These are phyloP conservation scores for Xylaria sp. DNA, from an alignment of 2,329 filamentous ascomycete species.

Conservation along the genomic window DNA sequence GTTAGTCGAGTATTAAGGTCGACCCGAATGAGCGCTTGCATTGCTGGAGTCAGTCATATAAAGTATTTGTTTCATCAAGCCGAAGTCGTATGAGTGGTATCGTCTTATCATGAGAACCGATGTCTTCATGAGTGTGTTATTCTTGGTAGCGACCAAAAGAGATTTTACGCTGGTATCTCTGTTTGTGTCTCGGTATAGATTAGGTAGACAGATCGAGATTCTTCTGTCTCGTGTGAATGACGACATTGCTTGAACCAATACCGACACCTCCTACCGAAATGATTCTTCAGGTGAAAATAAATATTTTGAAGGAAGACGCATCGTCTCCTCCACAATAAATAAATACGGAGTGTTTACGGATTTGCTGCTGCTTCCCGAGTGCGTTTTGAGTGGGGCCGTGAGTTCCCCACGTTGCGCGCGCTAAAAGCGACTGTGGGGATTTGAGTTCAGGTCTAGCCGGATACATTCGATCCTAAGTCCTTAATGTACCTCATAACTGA, in stretches of 20 bases:
- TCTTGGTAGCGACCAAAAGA: not conserved
- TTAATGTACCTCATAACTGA: no score
- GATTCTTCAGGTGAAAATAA: not conserved
- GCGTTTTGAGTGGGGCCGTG: no score
- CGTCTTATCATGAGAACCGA: not conserved
- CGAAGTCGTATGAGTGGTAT: not conserved
- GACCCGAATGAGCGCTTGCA: not conserved
- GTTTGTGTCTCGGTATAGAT: not conserved
- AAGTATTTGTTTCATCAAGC: not conserved
- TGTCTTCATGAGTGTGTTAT: not conserved
- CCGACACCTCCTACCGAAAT: not conserved
- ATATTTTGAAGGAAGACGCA: not conserved
- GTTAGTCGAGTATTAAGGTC: slow-evolving; percentile 55
- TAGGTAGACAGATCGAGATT: not conserved
- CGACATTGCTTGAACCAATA: not conserved
- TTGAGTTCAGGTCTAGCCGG: no score
- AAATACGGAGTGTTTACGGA: not conserved
- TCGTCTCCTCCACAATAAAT: not conserved
- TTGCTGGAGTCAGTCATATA: not conserved
- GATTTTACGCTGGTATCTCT: not conserved
- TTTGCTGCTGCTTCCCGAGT: no score
- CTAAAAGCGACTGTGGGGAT: no score
- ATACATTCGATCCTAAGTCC: no score
- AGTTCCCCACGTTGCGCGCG: no score
- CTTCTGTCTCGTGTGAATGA: not conserved